These are phyloP conservation scores for Saprolegnia parasitica DNA, from an alignment of 352 stramenopile genomes.

Conservation along the genomic window DNA sequence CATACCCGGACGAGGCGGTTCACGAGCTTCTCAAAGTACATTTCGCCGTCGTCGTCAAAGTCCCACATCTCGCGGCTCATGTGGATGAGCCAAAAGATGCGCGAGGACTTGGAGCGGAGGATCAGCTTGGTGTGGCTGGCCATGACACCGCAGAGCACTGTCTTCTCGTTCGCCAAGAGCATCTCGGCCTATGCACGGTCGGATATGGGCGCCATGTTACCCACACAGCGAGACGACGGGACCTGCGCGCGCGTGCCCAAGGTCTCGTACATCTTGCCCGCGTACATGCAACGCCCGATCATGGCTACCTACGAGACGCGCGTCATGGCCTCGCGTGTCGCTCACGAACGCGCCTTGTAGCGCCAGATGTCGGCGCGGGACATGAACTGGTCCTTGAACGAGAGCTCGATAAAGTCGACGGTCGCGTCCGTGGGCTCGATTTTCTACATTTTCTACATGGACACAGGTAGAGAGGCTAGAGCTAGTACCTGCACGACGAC, in stretches of 20 bases:
- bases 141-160: conserved; percentile 89
- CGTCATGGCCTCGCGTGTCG: neutral
- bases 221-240: neutral
- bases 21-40: conserved; percentile 91
- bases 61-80: conserved; percentile 95
- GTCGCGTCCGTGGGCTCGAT: conserved; percentile 53
- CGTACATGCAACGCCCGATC: conserved; percentile 68
- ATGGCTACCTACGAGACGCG: conserved; percentile 41
- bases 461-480: neutral
- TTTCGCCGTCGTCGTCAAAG: conserved; percentile 74
- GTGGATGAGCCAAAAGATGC: conserved; percentile 97
- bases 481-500: conserved; percentile 40
- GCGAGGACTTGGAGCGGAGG: conserved; percentile 89
- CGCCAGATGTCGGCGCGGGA: conserved; percentile 87
- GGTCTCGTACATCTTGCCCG: conserved; percentile 59
- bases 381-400: conserved; percentile 89
- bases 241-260: conserved; percentile 86
- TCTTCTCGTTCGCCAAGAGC: conserved; percentile 60
- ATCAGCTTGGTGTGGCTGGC: conserved; percentile 95
- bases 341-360: conserved; percentile 43
- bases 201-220: neutral
- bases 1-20: conserved; percentile 51
- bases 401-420: conserved; percentile 84
- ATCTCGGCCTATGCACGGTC: conserved; percentile 51
- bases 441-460: conserved; percentile 34